phyloP scores from a whole-genome alignment of 2,329 filamentous ascomycete genomes.

The Penicillium sp. region DNA sequence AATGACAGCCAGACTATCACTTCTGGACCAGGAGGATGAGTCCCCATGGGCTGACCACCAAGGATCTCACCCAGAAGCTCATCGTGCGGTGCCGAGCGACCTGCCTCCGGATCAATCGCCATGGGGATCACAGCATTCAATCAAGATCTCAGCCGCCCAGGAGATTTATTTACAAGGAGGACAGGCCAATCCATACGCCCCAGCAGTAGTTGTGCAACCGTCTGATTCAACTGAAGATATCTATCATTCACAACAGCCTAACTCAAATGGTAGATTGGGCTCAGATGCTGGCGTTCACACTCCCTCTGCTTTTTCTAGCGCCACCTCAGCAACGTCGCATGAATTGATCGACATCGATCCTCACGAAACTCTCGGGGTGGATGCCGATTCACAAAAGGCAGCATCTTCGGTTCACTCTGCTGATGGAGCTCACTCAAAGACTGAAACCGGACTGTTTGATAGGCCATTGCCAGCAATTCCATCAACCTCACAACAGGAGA shows the following conservation, averaged over 20 bases:
- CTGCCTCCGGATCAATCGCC: constrained; percentile 15
- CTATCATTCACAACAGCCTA: constrained; percentile 8
- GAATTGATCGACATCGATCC: constrained; percentile 33
- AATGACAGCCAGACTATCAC: constrained; percentile 40
- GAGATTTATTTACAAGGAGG: constrained; percentile 15
- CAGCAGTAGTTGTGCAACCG: constrained; percentile 14
- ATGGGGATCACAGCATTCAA: constrained; percentile 21
- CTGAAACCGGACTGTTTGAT: background rate
- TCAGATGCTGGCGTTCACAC: constrained; percentile 22
- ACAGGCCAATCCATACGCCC: constrained; percentile 16
- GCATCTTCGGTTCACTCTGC: constrained; percentile 15
- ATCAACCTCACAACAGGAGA: background rate
- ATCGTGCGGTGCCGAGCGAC: constrained; percentile 1
- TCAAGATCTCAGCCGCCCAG: constrained; percentile 14
- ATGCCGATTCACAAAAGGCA: constrained; percentile 5
- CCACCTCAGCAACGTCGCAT: constrained; percentile 32
- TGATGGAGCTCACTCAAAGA: constrained; percentile 1
- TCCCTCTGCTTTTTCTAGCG: constrained; percentile 24
- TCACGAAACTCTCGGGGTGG: constrained; percentile 5
- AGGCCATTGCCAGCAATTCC: background rate
- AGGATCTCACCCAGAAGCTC: constrained; percentile 3
- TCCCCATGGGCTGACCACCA: constrained; percentile 29
- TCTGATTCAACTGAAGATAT: constrained; percentile 4
- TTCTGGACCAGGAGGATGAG: constrained; percentile 32
- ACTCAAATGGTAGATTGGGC: constrained; percentile 11